Percentiles rank a stretch among this genome's conserved stretches.
These are phyloP conservation scores for Maudiozyma turicensis DNA, from an alignment of 805 yeast species.

Conservation along the genomic window DNA sequence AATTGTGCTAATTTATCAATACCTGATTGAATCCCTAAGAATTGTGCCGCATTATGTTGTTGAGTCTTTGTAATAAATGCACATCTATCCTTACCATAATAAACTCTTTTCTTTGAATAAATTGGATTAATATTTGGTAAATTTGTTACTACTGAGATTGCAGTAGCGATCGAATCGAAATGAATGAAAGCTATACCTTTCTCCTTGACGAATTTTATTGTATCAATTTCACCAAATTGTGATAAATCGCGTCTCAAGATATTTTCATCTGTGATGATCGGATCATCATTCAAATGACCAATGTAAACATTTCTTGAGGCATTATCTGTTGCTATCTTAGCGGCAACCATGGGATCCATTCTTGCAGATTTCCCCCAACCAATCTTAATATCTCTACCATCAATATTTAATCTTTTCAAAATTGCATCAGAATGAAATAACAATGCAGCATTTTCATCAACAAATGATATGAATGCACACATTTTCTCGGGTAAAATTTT, in stretches of 20 bases:
- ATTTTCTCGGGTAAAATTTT: constrained; percentile 71
- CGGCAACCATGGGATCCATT: constrained; percentile 62
- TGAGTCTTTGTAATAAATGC: constrained; percentile 92
- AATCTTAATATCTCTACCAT: constrained; percentile 71
- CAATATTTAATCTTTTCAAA: constrained; percentile 68
- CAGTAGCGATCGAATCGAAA: constrained; percentile 74
- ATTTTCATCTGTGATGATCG: constrained; percentile 38
- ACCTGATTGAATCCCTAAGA: constrained; percentile 77
- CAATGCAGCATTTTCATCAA: constrained; percentile 81
- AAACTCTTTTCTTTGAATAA: constrained; percentile 70
- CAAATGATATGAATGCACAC: constrained; percentile 84
- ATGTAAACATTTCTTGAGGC: constrained; percentile 92
- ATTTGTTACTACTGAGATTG: constrained; percentile 75
- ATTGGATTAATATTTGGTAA: constrained; percentile 55
- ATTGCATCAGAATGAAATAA: constrained; percentile 91
- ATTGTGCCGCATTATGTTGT: constrained; percentile 95
- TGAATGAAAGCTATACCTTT: constrained; percentile 88
- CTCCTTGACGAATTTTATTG: constrained; percentile 66
- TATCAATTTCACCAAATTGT: constrained; percentile 75
- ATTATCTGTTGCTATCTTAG: constrained; percentile 71
- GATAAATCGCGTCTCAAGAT: constrained; percentile 58
- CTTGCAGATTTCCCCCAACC: constrained; percentile 90
- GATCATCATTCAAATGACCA: constrained; percentile 61
- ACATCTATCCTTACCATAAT: constrained; percentile 89
- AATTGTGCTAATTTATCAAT: constrained; percentile 70